Conservation (phyloP, 441 rosid genomes). For the Populus hybrid region DNA sequence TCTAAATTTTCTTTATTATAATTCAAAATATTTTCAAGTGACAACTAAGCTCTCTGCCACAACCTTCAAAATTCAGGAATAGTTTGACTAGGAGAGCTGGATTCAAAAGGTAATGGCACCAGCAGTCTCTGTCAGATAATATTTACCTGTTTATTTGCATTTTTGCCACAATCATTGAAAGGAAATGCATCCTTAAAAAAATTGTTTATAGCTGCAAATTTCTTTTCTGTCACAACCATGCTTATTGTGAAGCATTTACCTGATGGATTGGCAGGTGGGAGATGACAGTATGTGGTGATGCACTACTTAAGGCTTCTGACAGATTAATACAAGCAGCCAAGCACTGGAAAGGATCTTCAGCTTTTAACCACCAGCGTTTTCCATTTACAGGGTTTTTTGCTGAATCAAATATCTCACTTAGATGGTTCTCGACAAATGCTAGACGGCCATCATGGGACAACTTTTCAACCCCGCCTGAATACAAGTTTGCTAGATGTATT, state of each 20-base stretch:
- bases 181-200: background rate
- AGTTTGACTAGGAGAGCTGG: background rate
- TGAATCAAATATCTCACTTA: constrained; percentile 75
- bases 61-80: background rate
- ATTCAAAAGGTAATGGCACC: background rate
- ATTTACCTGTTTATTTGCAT: too few relatives aligned
- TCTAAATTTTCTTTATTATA: too few relatives aligned
- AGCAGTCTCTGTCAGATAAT: background rate
- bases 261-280: constrained; percentile 93
- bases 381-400: constrained; percentile 85
- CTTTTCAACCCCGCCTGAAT: constrained; percentile 87
- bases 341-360: constrained; percentile 97
- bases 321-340: constrained; percentile 85
- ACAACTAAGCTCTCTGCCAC: background rate
- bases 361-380: constrained; percentile 86
- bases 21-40: background rate
- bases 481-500: constrained; percentile 86
- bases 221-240: background rate
- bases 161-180: background rate
- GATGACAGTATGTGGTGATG: constrained; percentile 58
- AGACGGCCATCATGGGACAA: constrained; percentile 82
- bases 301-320: constrained; percentile 74
- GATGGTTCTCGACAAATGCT: constrained; percentile 76
- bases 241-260: constrained; percentile 38
- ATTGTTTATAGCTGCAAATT: background rate